Evolutionary conservation across 163 green algal species (phyloP).

Genomic region (Trebouxiophyceae sp.): DNA sequence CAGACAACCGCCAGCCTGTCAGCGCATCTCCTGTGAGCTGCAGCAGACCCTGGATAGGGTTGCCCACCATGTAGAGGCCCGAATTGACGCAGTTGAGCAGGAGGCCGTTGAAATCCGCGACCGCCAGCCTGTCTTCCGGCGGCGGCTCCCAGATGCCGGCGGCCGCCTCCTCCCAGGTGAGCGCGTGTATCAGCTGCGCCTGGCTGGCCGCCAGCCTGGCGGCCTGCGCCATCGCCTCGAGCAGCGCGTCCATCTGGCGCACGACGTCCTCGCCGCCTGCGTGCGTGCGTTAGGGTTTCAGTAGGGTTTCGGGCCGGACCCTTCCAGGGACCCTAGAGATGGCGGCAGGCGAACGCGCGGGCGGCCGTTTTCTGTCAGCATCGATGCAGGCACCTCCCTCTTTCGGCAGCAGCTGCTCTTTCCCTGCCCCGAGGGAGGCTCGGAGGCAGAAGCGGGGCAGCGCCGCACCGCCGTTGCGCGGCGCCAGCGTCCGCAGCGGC

Average conservation of each 20-base stretch:
- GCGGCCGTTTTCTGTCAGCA: too few relatives aligned
- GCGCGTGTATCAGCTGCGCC: constrained; percentile 1
- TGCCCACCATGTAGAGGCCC: constrained; percentile 41
- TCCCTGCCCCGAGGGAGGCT: too few relatives aligned
- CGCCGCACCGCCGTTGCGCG: too few relatives aligned
- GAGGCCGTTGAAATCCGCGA: constrained; percentile 23
- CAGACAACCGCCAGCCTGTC: too few relatives aligned
- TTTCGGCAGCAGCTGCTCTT: too few relatives aligned
- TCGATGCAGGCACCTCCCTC: too few relatives aligned
- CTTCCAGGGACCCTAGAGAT: too few relatives aligned
- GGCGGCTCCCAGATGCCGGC: constrained; percentile 24
- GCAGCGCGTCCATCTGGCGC: constrained; percentile 3
- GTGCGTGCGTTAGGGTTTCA: too few relatives aligned
- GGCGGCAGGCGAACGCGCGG: too few relatives aligned
- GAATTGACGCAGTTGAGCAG: constrained; percentile 35
- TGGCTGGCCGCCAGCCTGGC: constrained; percentile 5
- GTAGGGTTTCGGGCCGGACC: too few relatives aligned
- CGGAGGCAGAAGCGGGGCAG: too few relatives aligned
- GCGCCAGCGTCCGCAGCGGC: too few relatives aligned
- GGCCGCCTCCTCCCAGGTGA: constrained; percentile 4
- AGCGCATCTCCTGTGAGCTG: not conserved
- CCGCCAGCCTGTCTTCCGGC: constrained; percentile 12
- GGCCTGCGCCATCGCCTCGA: constrained; percentile 5
- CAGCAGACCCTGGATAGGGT: not conserved
- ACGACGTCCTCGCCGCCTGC: not conserved